These are phyloP conservation scores for Xylaria flabelliformis DNA, from an alignment of 495 filamentous ascomycete genomes.

Conservation along the genomic window DNA sequence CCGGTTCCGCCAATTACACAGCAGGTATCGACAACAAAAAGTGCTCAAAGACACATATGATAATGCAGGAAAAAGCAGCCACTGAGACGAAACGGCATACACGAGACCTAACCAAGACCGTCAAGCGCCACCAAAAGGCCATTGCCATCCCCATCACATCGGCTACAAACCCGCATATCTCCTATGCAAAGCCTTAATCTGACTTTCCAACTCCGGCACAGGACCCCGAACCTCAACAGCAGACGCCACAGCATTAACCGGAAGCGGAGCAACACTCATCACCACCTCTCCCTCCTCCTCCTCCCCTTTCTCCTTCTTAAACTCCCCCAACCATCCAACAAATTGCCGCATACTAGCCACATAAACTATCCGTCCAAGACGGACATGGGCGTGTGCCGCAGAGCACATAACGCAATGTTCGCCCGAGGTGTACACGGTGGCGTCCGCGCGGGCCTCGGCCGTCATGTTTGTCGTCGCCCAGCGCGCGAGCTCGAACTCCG, in stretches of 20 bases:
- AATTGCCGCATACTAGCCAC: constrained; percentile 22
- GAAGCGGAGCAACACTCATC: neutral
- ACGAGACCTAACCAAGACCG: neutral
- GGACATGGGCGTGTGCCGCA: constrained; percentile 39
- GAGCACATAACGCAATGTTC: constrained; percentile 49
- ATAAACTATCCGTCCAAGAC: constrained; percentile 43
- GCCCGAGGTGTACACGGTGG: constrained; percentile 45
- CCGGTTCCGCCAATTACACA: neutral
- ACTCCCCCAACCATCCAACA: constrained; percentile 22
- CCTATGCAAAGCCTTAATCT: constrained; percentile 22
- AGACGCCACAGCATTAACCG: constrained; percentile 7
- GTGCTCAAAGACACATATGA: neutral
- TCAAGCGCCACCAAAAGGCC: neutral
- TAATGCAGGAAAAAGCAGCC: neutral
- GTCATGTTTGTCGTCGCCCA: constrained; percentile 35
- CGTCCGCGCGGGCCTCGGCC: constrained; percentile 33
- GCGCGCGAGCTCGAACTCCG: constrained; percentile 32
- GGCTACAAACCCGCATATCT: neutral
- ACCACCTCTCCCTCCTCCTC: neutral
- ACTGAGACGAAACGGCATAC: neutral
- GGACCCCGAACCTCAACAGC: constrained; percentile 23
- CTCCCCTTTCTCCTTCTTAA: constrained; percentile 7
- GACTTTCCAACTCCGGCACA: constrained; percentile 22
- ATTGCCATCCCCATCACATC: neutral
- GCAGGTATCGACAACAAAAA: neutral